phyloP scores from a whole-genome alignment of 345 rosid species.

The Linum trigynum region DNA sequence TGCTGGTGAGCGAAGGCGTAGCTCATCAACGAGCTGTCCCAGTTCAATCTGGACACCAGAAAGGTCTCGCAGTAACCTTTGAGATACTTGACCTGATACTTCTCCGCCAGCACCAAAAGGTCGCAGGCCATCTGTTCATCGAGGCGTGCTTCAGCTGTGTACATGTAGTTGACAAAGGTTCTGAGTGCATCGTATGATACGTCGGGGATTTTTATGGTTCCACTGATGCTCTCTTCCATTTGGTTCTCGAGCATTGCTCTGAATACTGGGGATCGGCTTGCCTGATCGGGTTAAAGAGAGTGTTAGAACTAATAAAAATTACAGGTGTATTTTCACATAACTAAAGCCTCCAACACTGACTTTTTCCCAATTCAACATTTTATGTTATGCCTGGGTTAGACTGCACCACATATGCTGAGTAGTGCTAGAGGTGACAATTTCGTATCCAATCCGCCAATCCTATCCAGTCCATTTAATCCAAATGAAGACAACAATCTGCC shows the following conservation, averaged over 20 bases:
- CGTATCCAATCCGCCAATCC: too few species aligned
- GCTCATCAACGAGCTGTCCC: constrained; percentile 65
- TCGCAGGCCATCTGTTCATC: constrained; percentile 79
- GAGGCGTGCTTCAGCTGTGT: constrained; percentile 70
- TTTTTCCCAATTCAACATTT: too few species aligned
- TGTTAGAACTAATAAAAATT: not conserved
- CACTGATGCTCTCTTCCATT: constrained; percentile 80
- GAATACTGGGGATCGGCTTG: constrained; percentile 69
- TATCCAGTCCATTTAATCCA: too few species aligned
- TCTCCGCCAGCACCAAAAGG: constrained; percentile 72
- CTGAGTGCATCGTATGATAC: constrained; percentile 60
- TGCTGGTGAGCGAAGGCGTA: constrained; percentile 87
- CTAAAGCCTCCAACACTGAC: too few species aligned
- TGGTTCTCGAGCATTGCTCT: constrained; percentile 84
- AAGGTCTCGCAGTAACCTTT: constrained; percentile 66
- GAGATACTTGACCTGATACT: constrained; percentile 74
- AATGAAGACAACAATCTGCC: too few species aligned
- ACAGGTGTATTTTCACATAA: not conserved
- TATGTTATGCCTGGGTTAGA: too few species aligned
- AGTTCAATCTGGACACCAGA: constrained; percentile 58
- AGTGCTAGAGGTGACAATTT: too few species aligned
- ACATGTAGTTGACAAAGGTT: constrained; percentile 50
- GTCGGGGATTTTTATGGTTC: constrained; percentile 66
- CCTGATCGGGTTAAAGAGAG: constrained; percentile 28
- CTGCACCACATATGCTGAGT: too few species aligned